Evolutionary conservation across 2,329 filamentous ascomycete genomes (phyloP).

Genomic region (Macrophomina tecta): DNA sequence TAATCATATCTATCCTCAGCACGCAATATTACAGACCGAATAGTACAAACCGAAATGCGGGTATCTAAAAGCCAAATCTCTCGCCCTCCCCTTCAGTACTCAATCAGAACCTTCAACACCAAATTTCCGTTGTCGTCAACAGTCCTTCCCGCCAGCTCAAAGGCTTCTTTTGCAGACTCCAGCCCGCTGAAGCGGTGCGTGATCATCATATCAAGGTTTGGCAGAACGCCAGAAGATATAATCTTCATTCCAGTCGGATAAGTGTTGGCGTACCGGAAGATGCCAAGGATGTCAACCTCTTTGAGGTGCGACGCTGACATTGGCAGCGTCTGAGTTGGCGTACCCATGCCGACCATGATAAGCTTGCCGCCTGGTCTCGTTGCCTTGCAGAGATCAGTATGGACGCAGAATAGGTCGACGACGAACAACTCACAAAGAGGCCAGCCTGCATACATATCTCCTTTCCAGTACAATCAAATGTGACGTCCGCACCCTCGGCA

Average conservation of each 20-base stretch:
- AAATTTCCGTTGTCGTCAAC: conserved; percentile 58
- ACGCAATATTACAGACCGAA: background rate
- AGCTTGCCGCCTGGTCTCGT: conserved; percentile 58
- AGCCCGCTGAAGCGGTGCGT: conserved; percentile 58
- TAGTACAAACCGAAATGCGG: background rate
- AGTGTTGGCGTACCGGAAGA: conserved; percentile 62
- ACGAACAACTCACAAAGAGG: conserved; percentile 44
- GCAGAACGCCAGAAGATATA: conserved; percentile 57
- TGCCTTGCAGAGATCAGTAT: conserved; percentile 35
- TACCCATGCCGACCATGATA: conserved; percentile 64
- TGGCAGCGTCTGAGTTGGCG: conserved; percentile 60
- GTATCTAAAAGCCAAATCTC: background rate
- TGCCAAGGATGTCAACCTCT: conserved; percentile 64
- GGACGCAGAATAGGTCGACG: too few species aligned
- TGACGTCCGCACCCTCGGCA: conserved; percentile 48
- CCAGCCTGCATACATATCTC: conserved; percentile 51
- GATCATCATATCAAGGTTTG: conserved; percentile 58
- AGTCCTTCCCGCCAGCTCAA: conserved; percentile 57
- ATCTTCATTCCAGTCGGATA: conserved; percentile 62
- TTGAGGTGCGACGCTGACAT: conserved; percentile 61
- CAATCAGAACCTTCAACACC: conserved; percentile 61
- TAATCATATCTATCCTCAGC: background rate
- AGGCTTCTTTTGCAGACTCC: conserved; percentile 57
- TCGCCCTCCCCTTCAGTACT: conserved; percentile 12
- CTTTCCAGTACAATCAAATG: conserved; percentile 51